Percentiles rank a stretch among this genome's conserved stretches.
Conservation (phyloP, 2,329 filamentous ascomycete genomes). For the Penicillium sp. region DNA sequence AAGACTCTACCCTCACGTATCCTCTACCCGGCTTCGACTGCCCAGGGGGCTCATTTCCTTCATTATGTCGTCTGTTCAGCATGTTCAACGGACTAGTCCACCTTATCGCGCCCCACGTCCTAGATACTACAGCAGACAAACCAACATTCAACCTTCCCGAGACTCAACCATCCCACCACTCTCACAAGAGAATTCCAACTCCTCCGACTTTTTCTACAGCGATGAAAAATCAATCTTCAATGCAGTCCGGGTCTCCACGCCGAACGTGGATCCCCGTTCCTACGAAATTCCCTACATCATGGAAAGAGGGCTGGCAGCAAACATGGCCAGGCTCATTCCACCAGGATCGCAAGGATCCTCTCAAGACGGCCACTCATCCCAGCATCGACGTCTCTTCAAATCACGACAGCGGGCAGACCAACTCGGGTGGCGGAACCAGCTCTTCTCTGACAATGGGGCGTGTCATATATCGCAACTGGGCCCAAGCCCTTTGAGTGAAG, state of each 20-base stretch:
- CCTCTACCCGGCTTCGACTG: neutral
- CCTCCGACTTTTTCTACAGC: slow-evolving; percentile 32
- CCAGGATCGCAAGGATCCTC: slow-evolving; percentile 10
- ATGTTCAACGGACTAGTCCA: neutral
- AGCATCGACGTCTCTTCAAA: neutral
- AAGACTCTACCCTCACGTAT: neutral
- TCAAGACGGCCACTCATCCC: slow-evolving; percentile 5
- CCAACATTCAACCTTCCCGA: slow-evolving; percentile 4
- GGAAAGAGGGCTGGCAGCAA: slow-evolving; percentile 26
- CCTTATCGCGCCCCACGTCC: neutral
- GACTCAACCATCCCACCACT: slow-evolving; percentile 9
- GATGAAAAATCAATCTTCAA: slow-evolving; percentile 41
- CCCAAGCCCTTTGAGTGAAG: neutral
- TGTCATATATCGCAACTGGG: neutral
- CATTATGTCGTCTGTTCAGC: slow-evolving; percentile 7
- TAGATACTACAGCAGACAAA: slow-evolving; percentile 7
- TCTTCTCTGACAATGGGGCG: slow-evolving; percentile 12
- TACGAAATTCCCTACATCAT: slow-evolving; percentile 11
- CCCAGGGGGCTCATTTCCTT: neutral
- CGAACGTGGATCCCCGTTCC: slow-evolving; percentile 19
- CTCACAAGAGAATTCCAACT: slow-evolving; percentile 13
- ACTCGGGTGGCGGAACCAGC: slow-evolving; percentile 22
- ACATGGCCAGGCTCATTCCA: slow-evolving; percentile 31
- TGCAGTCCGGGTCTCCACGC: slow-evolving; percentile 33
- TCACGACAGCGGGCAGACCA: slow-evolving; percentile 5